Evolutionary conservation across 2,329 filamentous ascomycete species (phyloP).

Genomic region (Diaporthe humulicola): DNA sequence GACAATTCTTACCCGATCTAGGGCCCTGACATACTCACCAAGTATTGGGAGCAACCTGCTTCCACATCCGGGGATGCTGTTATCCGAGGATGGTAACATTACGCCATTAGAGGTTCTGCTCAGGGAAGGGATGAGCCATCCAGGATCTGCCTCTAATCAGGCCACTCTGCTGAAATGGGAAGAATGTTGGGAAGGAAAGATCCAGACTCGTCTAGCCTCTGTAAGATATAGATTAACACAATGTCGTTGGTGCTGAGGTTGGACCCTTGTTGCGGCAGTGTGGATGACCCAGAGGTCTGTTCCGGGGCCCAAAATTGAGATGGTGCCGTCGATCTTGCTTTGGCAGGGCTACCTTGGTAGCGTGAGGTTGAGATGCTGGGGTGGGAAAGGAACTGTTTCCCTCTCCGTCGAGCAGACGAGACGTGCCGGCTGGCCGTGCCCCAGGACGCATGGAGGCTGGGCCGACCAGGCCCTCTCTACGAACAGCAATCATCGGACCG

Average conservation of each 20-base stretch:
- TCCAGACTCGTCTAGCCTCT: constrained; percentile 24
- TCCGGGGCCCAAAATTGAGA: background rate
- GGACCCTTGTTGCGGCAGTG: constrained; percentile 23
- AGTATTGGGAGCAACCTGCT: background rate
- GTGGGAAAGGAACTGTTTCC: background rate
- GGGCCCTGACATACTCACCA: background rate
- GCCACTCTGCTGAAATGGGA: constrained; percentile 8
- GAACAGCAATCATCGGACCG: background rate
- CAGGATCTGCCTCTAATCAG: constrained; percentile 7
- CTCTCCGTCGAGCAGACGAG: background rate
- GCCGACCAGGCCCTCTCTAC: background rate
- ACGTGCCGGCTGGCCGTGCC: background rate
- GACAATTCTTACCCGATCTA: background rate
- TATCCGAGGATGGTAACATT: constrained; percentile 7
- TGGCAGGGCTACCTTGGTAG: constrained; percentile 4
- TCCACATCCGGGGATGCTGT: constrained; percentile 1
- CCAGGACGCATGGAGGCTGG: background rate
- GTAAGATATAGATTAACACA: constrained; percentile 20
- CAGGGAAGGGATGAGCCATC: constrained; percentile 5
- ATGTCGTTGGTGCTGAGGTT: constrained; percentile 6
- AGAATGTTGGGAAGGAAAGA: constrained; percentile 10
- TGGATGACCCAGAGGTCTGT: constrained; percentile 7
- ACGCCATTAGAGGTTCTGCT: background rate
- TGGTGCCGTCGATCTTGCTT: constrained; percentile 5
- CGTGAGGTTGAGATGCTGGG: background rate